These are phyloP conservation scores for Populus tomentosa DNA, from an alignment of 441 rosid genomes.

Conservation along the genomic window DNA sequence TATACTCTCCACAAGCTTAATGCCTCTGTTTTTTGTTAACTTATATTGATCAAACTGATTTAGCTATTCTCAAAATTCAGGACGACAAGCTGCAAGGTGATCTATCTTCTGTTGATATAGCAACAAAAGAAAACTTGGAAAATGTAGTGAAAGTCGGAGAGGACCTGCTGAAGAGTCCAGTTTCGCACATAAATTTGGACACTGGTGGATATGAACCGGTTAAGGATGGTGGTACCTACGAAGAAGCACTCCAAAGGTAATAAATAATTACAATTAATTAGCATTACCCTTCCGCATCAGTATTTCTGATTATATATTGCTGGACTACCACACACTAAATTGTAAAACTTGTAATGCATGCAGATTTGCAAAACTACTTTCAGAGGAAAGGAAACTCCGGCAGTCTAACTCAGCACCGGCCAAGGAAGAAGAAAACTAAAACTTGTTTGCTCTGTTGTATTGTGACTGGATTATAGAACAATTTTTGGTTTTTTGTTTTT, in stretches of 20 bases:
- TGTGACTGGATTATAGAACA: too few relatives aligned
- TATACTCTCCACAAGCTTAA: background rate
- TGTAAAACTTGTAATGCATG: background rate
- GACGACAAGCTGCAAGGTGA: constrained; percentile 33
- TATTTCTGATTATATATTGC: background rate
- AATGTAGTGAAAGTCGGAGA: constrained; percentile 45
- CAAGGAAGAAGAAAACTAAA: background rate
- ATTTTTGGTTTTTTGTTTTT: too few relatives aligned
- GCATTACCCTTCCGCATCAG: background rate
- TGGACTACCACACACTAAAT: background rate
- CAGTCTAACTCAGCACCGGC: constrained; percentile 15
- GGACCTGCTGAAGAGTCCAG: constrained; percentile 39
- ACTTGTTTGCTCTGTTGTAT: too few relatives aligned
- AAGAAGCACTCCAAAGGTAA: constrained; percentile 47
- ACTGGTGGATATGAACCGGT: constrained; percentile 45
- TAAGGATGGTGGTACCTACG: constrained; percentile 37
- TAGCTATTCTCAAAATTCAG: constrained; percentile 9
- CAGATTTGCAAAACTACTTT: constrained; percentile 25
- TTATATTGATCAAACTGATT: too few relatives aligned
- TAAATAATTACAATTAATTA: background rate
- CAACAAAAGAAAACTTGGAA: constrained; percentile 45
- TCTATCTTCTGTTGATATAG: constrained; percentile 46
- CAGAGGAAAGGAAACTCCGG: constrained; percentile 25
- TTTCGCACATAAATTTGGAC: constrained; percentile 44
- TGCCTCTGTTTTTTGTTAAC: too few relatives aligned